Evolutionary conservation across 176 grass and related monocot genomes (phyloP).

Genomic region (Echinochloa phyllopogon): DNA sequence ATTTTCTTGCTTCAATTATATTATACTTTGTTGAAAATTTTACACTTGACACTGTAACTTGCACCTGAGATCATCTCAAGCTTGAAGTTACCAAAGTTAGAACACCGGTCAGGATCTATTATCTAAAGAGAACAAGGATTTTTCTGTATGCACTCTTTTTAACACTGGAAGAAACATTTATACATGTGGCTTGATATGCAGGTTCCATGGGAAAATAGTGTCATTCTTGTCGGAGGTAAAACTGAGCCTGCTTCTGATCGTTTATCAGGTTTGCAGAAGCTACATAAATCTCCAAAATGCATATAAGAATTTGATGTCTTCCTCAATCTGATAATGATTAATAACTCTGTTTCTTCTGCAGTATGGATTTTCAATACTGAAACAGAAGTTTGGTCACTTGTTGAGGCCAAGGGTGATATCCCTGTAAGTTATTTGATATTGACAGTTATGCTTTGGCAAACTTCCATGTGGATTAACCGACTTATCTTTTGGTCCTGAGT

Average conservation of each 20-base stretch:
- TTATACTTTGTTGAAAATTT: conserved; percentile 1
- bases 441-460: conserved; percentile 14
- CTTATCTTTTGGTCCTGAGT: conserved; percentile 36
- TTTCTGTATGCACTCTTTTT: neutral
- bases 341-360: conserved; percentile 48
- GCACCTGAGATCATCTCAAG: neutral
- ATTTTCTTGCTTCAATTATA: neutral
- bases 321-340: conserved; percentile 32
- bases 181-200: conserved; percentile 34
- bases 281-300: conserved; percentile 28
- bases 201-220: conserved; percentile 79
- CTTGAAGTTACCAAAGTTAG: neutral
- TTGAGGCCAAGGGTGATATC: conserved; percentile 93
- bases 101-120: neutral
- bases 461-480: conserved; percentile 4
- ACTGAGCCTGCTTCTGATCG: conserved; percentile 77
- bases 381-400: conserved; percentile 75
- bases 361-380: conserved; percentile 90
- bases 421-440: conserved; percentile 68
- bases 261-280: conserved; percentile 68
- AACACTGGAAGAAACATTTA: conserved; percentile 20
- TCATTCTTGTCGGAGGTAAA: conserved; percentile 93
- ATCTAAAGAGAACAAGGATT: neutral
- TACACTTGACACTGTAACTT: neutral
- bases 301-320: neutral